Evolutionary conservation across 2,329 filamentous ascomycete species (phyloP).

Genomic region (Diaporthe sp.): DNA sequence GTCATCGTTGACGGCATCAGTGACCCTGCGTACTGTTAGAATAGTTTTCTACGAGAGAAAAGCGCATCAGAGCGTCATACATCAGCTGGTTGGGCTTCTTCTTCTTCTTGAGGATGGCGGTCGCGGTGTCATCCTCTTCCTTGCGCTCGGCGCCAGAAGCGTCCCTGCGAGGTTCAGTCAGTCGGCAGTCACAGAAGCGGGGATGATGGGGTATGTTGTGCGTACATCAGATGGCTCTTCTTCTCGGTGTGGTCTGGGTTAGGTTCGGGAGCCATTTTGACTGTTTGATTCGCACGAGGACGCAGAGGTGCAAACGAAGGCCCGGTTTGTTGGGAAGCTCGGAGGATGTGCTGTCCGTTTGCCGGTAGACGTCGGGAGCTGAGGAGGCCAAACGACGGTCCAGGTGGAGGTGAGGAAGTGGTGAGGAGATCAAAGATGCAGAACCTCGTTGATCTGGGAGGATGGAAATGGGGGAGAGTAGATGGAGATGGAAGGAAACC

Average conservation of each 20-base stretch:
- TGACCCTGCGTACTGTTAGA: constrained; percentile 74
- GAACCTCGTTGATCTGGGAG: constrained; percentile 13
- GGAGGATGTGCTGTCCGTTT: constrained; percentile 30
- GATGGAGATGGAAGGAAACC: constrained; percentile 25
- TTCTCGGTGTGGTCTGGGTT: constrained; percentile 69
- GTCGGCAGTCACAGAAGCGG: constrained; percentile 1
- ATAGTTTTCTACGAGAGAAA: constrained; percentile 16
- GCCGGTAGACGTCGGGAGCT: constrained; percentile 30
- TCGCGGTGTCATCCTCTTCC: constrained; percentile 91
- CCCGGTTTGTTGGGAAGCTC: constrained; percentile 28
- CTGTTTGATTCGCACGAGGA: constrained; percentile 40
- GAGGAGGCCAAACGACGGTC: constrained; percentile 25
- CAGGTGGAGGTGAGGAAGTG: constrained; percentile 3
- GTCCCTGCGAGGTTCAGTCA: constrained; percentile 69
- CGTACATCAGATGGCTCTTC: constrained; percentile 88
- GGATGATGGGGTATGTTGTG: constrained; percentile 41
- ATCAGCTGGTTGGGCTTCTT: constrained; percentile 99
- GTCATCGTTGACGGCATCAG: constrained; percentile 98
- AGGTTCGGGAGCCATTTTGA: constrained; percentile 79
- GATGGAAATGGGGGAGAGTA: constrained; percentile 7
- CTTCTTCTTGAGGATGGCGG: constrained; percentile 99
- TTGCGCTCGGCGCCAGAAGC: constrained; percentile 89
- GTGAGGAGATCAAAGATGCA: constrained; percentile 21
- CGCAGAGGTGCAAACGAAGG: constrained; percentile 31
- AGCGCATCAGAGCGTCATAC: constrained; percentile 60